Evolutionary conservation across 768 basidiomycete genomes (phyloP).

Genomic region (Trichaptum fuscoviolaceum): DNA sequence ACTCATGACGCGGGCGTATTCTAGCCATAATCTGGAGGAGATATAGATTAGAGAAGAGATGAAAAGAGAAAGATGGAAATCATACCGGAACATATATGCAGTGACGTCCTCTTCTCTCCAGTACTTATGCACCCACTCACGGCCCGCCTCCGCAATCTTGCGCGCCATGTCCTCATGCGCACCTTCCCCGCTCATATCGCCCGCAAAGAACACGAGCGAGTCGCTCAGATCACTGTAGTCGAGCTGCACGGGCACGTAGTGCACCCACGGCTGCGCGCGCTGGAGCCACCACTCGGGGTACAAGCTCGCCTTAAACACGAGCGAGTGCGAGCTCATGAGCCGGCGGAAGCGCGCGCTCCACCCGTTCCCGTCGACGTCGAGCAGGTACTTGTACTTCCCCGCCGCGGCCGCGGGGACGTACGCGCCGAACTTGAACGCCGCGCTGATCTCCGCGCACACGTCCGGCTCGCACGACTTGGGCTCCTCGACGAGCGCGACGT

Average conservation of each 20-base stretch:
- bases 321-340: conserved; percentile 53
- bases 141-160: conserved; percentile 52
- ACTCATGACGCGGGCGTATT: conserved; percentile 50
- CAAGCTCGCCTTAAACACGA: conserved; percentile 65
- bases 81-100: conserved; percentile 54
- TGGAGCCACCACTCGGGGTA: conserved; percentile 62
- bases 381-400: conserved; percentile 54
- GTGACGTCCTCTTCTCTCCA: conserved; percentile 60
- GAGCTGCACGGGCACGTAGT: conserved; percentile 65
- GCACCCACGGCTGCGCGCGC: conserved; percentile 49
- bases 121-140: conserved; percentile 48
- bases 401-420: conserved; percentile 42
- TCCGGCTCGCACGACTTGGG: conserved; percentile 38
- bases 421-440: conserved; percentile 45
- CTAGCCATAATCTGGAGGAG: conserved; percentile 41
- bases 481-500: conserved; percentile 49
- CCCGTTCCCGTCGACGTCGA: conserved; percentile 61
- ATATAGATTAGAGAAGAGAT: not conserved
- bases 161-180: conserved; percentile 56
- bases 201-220: conserved; percentile 67
- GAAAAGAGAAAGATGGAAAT: conserved; percentile 4
- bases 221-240: conserved; percentile 69
- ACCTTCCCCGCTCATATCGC: conserved; percentile 49
- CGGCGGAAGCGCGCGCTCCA: conserved; percentile 71
- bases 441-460: conserved; percentile 39